Evolutionary conservation across 305 asterid genomes (phyloP).

Genomic region (Plantago coronopus): DNA sequence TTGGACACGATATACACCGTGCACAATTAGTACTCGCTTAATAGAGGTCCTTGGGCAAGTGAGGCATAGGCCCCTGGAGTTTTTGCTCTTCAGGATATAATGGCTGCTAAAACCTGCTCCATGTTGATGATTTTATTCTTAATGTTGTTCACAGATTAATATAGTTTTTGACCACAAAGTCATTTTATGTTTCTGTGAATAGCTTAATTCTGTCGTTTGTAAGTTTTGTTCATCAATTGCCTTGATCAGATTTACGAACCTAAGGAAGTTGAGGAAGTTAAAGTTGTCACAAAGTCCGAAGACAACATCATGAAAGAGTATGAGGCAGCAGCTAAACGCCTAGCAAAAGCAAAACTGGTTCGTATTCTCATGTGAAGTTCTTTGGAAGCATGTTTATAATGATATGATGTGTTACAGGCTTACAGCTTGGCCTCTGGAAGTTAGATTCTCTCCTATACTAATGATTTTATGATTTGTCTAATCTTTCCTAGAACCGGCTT

Average conservation of each 20-base stretch:
- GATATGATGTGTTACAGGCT: slow-evolving; percentile 15
- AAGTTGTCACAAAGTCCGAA: slow-evolving; percentile 56
- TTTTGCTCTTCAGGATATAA: too few relatives aligned
- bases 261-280: slow-evolving; percentile 75
- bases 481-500: background rate
- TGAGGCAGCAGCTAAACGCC: slow-evolving; percentile 77
- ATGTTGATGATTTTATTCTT: too few relatives aligned
- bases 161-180: background rate
- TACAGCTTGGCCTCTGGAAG: slow-evolving; percentile 14
- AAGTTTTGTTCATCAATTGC: slow-evolving; percentile 18
- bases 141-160: too few relatives aligned
- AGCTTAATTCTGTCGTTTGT: slow-evolving; percentile 19
- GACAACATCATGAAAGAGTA: slow-evolving; percentile 66
- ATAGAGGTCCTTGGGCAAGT: too few relatives aligned
- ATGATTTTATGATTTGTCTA: background rate
- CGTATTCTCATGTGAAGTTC: slow-evolving; percentile 23
- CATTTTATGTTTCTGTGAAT: too few relatives aligned
- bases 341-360: slow-evolving; percentile 65
- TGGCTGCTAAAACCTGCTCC: too few relatives aligned
- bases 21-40: too few relatives aligned
- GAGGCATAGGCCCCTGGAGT: too few relatives aligned
- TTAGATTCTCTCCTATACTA: slow-evolving; percentile 14
- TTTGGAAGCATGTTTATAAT: slow-evolving; percentile 3
- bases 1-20: too few relatives aligned
- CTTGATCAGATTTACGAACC: slow-evolving; percentile 70